Base-by-base conservation (phyloP, 768 basidiomycete genomes). In the Lentinus tigrinus region DNA sequence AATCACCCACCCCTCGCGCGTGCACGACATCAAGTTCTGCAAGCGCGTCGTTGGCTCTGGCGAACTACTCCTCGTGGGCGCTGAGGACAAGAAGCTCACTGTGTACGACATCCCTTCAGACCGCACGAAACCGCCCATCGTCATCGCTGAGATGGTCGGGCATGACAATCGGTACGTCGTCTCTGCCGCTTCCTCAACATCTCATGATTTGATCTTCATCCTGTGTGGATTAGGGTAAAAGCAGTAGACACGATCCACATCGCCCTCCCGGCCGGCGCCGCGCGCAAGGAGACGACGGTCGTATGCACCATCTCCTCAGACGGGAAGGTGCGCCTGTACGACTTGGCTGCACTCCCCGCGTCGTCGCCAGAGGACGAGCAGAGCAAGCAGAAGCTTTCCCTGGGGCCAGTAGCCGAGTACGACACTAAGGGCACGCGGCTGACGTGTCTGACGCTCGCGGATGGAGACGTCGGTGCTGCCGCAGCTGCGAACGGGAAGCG, bases 31-130 rank as follows among this genome's bases (percentile, higher is more conserved):
- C 47, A 80, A 79, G 51, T 98, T 98, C 73, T 85, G 81, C 67
- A 78, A 79, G 62, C 81, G 85, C 46, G 78, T 82, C 0, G 73
- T 75, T 24, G 81, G 80, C 2, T 71, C 75, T 0, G 83, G 81
- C 40, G 89, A 95, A 65, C 70, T 95, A 31, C 75, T 98, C 7
- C 78, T 96, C 50, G 91, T 87, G 7, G 91, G 85, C 2, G 94
- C 89, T 5, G 97, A 99, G 73, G 94, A 98, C 70, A 93, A 89
- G 63, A 91, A 91, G 66, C 76, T 93, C 2, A 83, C 93, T 1
- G 74, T 95, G 10, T 98, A 95, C 73, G 79, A 81, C 47, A 61
- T 91, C 28, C 76, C 78, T 4, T 67, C 74, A 14, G 79, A 85
- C 54, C 70, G 71, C 3, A 71, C 78, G 8, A 68, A 65, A 5